These are phyloP conservation scores for Cantharellus cinnabarinus DNA, from an alignment of 768 basidiomycete genomes.

Conservation along the genomic window DNA sequence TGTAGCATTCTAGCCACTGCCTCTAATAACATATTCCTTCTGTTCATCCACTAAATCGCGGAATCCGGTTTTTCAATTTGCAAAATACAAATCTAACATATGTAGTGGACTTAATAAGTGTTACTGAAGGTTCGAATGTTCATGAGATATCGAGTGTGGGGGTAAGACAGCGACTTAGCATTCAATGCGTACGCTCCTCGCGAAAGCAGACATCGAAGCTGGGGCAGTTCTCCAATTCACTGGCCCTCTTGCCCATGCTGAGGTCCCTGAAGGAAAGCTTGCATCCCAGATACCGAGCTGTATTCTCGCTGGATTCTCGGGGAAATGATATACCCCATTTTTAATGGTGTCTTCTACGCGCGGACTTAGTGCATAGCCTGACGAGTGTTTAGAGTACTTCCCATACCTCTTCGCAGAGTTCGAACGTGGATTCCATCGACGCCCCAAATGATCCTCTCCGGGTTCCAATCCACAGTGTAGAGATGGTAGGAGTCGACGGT, in stretches of 20 bases:
- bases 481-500: constrained; percentile 13
- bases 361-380: background rate
- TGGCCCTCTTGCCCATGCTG: constrained; percentile 25
- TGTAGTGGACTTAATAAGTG: no score
- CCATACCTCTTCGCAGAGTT: constrained; percentile 16
- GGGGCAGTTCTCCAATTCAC: constrained; percentile 22
- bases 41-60: no score
- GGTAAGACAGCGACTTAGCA: constrained; percentile 10
- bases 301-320: constrained; percentile 19
- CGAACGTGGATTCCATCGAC: constrained; percentile 20
- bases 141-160: background rate
- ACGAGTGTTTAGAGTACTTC: constrained; percentile 7
- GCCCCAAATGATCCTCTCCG: constrained; percentile 22
- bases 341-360: constrained; percentile 13
- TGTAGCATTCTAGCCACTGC: no score
- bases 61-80: no score
- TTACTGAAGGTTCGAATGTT: no score
- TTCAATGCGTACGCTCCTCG: constrained; percentile 22
- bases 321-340: constrained; percentile 20
- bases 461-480: constrained; percentile 24
- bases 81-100: no score
- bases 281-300: constrained; percentile 31
- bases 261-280: constrained; percentile 22
- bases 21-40: no score
- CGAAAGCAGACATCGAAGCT: constrained; percentile 15